Base-by-base conservation (phyloP, 768 basidiomycete genomes). In the Tricholoma saponaceum region DNA sequence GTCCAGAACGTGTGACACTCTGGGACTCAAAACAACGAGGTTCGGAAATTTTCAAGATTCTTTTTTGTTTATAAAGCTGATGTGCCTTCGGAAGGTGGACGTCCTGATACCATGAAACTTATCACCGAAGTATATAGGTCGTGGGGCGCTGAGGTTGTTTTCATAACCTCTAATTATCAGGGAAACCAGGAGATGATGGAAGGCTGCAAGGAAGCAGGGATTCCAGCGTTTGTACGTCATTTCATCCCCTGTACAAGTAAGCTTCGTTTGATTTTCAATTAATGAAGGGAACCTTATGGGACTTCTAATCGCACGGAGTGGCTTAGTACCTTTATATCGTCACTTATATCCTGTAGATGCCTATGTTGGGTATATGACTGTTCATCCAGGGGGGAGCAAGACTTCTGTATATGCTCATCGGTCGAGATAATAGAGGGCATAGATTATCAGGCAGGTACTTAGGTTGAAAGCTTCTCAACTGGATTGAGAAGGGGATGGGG, bases 151-250 rank as follows among this genome's bases (percentile, higher is more conserved):
- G 90, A 92, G 68, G 83, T 92, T 14, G 83, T 92, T 12, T 90
- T 92, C 69, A 90, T 92, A 65, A 92, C 90, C 13, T 90, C 89
- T 4, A 92, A 92, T 71, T 81, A 77, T 63, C 77, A 83, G 54
- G 90, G 90, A 14, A 92, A 92, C 68, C 76, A 78, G 39, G 90
- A 92, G 67, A 89, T 92, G 74, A 91, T 90, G 83, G 82, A 89
- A 69, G 89, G 87, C 9, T 92, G 85, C 68, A 90, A 86, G 70
- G 76, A 76, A 58, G 83, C 83, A 33, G 82, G 84, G 13, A 88
- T 88, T 61, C 86, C 86, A 51, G 84, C 82, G 35, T 86, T 87
- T 62, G 88, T 80, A 62, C 57, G 79, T 66, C 25, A 51, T 41
- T 18, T 12, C 32, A 18, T 7, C 20, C 20, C 18, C 12, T 20